phyloP scores from a whole-genome alignment of 106 monocot species.

The Phalaenopsis equestris region DNA sequence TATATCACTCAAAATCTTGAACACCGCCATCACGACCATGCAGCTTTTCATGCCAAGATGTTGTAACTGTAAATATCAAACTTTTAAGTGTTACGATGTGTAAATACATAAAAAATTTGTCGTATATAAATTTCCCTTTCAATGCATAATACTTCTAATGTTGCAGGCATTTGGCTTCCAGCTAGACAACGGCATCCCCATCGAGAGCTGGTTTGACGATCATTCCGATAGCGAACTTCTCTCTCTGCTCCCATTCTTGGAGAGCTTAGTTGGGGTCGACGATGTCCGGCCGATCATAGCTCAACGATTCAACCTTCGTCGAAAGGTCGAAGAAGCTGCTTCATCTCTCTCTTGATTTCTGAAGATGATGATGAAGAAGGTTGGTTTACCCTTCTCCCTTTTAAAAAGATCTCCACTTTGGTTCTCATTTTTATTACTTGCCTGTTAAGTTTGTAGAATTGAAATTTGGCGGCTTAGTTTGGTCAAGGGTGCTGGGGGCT shows the following conservation, averaged over 20 bases:
- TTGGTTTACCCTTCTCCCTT: no score
- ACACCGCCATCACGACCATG: no score
- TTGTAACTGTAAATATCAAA: no score
- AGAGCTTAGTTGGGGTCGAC: constrained; percentile 64
- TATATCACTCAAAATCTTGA: no score
- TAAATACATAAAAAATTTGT: no score
- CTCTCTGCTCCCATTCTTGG: constrained; percentile 77
- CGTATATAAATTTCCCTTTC: no score
- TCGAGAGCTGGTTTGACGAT: constrained; percentile 98
- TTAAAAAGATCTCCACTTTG: not conserved
- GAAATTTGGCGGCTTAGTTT: not conserved
- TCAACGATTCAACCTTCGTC: constrained; percentile 72
- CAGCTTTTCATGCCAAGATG: no score
- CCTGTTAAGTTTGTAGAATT: not conserved
- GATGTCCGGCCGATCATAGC: constrained; percentile 92
- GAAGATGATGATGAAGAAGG: not conserved
- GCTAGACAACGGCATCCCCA: constrained; percentile 93
- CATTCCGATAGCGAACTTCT: constrained; percentile 59
- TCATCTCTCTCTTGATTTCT: constrained; percentile 17
- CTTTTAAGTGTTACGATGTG: no score
- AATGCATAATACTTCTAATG: no score
- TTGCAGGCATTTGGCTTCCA: constrained; percentile 97
- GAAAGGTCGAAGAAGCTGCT: constrained; percentile 50
- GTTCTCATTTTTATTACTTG: not conserved
- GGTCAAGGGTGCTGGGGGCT: not conserved